phyloP scores from a whole-genome alignment of 2,329 filamentous ascomycete species.

The Pseudocercospora fuligena region DNA sequence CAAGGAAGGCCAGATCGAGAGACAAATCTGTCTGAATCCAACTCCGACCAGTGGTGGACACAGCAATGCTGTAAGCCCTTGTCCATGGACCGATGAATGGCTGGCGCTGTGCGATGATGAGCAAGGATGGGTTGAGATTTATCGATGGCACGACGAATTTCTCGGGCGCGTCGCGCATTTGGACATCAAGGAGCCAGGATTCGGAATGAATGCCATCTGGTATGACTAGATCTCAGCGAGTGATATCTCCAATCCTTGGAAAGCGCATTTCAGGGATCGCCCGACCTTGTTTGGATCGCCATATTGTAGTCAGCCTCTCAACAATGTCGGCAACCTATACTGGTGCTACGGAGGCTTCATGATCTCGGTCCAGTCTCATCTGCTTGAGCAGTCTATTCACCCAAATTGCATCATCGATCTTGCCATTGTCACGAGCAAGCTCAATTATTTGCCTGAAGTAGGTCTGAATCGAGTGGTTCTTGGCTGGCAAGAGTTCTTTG shows the following conservation, averaged over 20 bases:
- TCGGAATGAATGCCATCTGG: constrained; percentile 97
- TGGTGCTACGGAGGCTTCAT: too few relatives aligned
- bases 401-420: neutral
- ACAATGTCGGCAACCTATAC: neutral
- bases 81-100: constrained; percentile 86
- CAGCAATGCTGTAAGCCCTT: constrained; percentile 84
- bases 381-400: neutral
- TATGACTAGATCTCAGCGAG: constrained; percentile 63
- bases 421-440: neutral
- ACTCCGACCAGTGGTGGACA: constrained; percentile 87
- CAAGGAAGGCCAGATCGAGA: constrained; percentile 70
- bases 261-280: neutral
- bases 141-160: constrained; percentile 83
- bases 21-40: constrained; percentile 79
- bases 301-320: too few relatives aligned
- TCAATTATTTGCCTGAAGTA: neutral
- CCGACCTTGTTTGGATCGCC: neutral
- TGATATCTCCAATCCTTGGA: neutral
- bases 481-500: neutral
- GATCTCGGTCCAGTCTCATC: neutral
- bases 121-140: constrained; percentile 85
- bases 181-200: constrained; percentile 82
- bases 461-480: neutral
- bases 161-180: constrained; percentile 76
- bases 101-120: constrained; percentile 88